These are phyloP conservation scores for Pseudocercospora macadamiae DNA, from an alignment of 2,329 filamentous ascomycete species.

Conservation along the genomic window DNA sequence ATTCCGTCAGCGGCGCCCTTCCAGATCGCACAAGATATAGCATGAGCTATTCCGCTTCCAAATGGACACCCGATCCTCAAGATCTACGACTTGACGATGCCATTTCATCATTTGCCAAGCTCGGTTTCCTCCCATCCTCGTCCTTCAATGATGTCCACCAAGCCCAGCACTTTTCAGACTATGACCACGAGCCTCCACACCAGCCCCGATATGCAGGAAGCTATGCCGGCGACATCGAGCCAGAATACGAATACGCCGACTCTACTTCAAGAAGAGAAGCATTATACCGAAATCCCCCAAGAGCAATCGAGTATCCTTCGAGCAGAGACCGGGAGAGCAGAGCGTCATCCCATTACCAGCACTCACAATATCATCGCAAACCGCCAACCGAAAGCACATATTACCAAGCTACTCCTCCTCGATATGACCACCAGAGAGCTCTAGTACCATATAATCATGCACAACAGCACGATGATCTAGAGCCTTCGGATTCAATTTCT, in stretches of 20 bases:
- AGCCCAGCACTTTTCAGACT: neutral
- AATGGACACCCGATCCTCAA: neutral
- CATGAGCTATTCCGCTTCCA: slow-evolving; percentile 7
- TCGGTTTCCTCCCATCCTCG: neutral
- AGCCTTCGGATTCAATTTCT: slow-evolving; percentile 12
- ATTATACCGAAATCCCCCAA: neutral
- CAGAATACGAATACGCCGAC: neutral
- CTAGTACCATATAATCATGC: neutral
- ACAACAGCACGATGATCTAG: neutral
- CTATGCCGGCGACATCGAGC: neutral
- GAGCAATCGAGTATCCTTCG: slow-evolving; percentile 1
- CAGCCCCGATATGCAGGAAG: neutral
- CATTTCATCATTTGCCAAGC: neutral
- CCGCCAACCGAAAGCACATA: neutral
- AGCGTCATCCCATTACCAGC: neutral
- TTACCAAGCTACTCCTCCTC: neutral
- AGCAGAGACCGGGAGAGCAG: neutral
- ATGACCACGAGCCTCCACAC: neutral
- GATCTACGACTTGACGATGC: slow-evolving; percentile 6
- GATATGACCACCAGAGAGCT: neutral
- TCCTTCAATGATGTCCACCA: neutral
- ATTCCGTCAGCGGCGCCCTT: slow-evolving; percentile 4
- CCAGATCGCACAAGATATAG: slow-evolving; percentile 11
- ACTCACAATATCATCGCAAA: neutral
- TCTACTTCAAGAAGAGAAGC: neutral